phyloP scores from a whole-genome alignment of 2,329 filamentous ascomycete genomes.

The Hypoxylon sp. region DNA sequence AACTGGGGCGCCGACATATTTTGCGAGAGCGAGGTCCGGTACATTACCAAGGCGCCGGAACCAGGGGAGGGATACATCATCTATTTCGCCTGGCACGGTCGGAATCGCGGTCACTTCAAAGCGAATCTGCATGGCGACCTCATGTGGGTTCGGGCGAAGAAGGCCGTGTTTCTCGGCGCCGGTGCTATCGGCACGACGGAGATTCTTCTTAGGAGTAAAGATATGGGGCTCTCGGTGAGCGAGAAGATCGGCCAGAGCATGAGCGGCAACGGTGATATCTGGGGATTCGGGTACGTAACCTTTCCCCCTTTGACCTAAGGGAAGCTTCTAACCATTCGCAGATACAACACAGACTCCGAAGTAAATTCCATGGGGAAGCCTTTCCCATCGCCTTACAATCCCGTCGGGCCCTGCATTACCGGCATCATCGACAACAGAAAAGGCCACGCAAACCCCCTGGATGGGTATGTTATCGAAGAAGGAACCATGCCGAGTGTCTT shows the following conservation, averaged over 20 bases:
- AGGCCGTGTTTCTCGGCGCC: conserved; percentile 72
- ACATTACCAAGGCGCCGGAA: conserved; percentile 61
- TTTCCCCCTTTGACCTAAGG: background rate
- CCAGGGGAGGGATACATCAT: conserved; percentile 64
- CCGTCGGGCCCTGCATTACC: conserved; percentile 68
- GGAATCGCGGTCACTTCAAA: conserved; percentile 62
- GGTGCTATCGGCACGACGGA: conserved; percentile 71
- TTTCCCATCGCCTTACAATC: conserved; percentile 58
- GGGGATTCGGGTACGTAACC: conserved; percentile 63
- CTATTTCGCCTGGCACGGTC: conserved; percentile 70
- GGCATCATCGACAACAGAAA: conserved; percentile 67
- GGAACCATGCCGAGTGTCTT: conserved; percentile 67
- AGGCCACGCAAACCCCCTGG: conserved; percentile 60
- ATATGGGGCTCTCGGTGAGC: conserved; percentile 66
- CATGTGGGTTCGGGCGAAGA: conserved; percentile 72
- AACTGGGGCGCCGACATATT: conserved; percentile 77
- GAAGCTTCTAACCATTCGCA: conserved; percentile 39
- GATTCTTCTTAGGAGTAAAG: conserved; percentile 67
- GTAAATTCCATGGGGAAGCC: conserved; percentile 64
- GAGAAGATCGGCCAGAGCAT: conserved; percentile 64
- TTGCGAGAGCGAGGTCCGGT: conserved; percentile 71
- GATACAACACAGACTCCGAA: conserved; percentile 65
- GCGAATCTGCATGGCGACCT: conserved; percentile 64
- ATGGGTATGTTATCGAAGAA: conserved; percentile 71
- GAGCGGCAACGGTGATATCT: conserved; percentile 72